Percentiles rank a stretch among this genome's conserved stretches.
Conservation (phyloP, 2,329 filamentous ascomycete genomes). For the Cryphonectria radicalis region DNA sequence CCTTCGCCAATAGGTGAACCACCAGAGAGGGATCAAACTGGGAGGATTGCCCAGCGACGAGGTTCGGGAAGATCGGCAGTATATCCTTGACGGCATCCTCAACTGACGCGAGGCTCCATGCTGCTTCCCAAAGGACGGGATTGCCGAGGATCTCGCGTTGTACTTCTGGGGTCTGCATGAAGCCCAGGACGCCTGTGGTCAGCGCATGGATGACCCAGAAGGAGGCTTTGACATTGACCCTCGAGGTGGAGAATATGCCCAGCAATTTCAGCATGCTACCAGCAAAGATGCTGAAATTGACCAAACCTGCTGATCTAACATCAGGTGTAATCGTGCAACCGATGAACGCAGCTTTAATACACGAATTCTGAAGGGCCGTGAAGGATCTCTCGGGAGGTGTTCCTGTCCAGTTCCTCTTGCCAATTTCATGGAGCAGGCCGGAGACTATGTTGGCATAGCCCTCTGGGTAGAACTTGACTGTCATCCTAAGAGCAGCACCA, state of each 20-base stretch:
- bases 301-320: slow-evolving; percentile 31
- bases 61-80: slow-evolving; percentile 21
- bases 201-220: slow-evolving; percentile 20
- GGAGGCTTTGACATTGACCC: slow-evolving; percentile 15
- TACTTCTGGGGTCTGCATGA: slow-evolving; percentile 9
- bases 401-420: slow-evolving; percentile 26
- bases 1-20: slow-evolving; percentile 8
- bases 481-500: slow-evolving; percentile 38
- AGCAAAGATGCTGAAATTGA: slow-evolving; percentile 47
- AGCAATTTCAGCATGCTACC: slow-evolving; percentile 37
- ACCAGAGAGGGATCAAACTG: slow-evolving; percentile 22
- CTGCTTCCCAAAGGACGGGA: neutral
- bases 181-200: slow-evolving; percentile 20
- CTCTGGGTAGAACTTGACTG: slow-evolving; percentile 22
- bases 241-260: slow-evolving; percentile 18
- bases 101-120: slow-evolving; percentile 12
- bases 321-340: slow-evolving; percentile 50
- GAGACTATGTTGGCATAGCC: slow-evolving; percentile 30
- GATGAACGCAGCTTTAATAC: slow-evolving; percentile 50
- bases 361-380: slow-evolving; percentile 38
- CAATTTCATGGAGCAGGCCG: slow-evolving; percentile 35
- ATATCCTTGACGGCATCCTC: slow-evolving; percentile 12
- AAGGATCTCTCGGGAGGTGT: slow-evolving; percentile 32
- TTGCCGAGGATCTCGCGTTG: slow-evolving; percentile 1
- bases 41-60: slow-evolving; percentile 11